Conservation (phyloP, 2,329 filamentous ascomycete species). For the Sporothrix brunneoviolacea region DNA sequence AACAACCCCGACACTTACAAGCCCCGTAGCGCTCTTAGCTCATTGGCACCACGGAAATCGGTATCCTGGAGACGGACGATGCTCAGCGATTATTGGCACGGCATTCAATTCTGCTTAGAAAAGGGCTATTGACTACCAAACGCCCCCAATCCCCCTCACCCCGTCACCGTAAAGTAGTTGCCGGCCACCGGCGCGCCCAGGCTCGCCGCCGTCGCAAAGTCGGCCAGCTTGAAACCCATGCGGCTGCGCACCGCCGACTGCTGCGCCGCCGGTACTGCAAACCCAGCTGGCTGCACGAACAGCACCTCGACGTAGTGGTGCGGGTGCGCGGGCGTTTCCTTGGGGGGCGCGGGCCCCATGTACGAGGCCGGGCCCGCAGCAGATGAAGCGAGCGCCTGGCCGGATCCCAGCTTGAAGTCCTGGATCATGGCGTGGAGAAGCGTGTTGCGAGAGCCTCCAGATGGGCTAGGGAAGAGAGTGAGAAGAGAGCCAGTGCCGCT, state of each 20-base stretch:
- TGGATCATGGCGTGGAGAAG: conserved; percentile 23
- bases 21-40: background rate
- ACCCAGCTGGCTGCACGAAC: conserved; percentile 30
- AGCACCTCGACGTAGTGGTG: conserved; percentile 33
- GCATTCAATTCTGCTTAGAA: too few relatives aligned
- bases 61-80: too few relatives aligned
- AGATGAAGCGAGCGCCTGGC: conserved; percentile 18
- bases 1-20: too few relatives aligned
- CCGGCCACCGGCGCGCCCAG: conserved; percentile 12
- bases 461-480: too few relatives aligned
- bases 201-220: conserved; percentile 9
- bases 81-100: too few relatives aligned
- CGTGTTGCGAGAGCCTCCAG: conserved; percentile 6
- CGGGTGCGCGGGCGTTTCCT: conserved; percentile 30
- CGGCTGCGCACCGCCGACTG: conserved; percentile 6
- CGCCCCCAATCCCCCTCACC: too few relatives aligned
- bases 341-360: conserved; percentile 27
- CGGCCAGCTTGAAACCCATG: conserved; percentile 13
- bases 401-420: conserved; percentile 20
- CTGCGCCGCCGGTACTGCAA: conserved; percentile 23
- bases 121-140: too few relatives aligned
- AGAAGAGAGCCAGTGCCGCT: too few relatives aligned
- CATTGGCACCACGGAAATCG: conserved; percentile 6
- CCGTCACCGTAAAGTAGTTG: conserved; percentile 16
- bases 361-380: conserved; percentile 21